Conservation (phyloP, 345 rosid species). For the Aquilaria sinensis region DNA sequence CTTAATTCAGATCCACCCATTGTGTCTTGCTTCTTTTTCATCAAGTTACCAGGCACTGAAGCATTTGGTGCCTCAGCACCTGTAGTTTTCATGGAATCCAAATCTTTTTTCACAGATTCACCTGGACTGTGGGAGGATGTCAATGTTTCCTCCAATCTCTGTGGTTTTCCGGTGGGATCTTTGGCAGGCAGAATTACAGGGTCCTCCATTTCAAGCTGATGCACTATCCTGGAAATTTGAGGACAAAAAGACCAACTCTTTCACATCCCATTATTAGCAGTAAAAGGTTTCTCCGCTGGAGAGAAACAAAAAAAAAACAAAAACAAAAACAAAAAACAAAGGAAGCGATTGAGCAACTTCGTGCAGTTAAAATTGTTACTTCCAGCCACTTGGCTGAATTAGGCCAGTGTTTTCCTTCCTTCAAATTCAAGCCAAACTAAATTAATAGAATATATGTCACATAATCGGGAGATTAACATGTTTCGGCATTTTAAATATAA, state of each 20-base stretch:
- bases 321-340: neutral
- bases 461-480: slow-evolving; percentile 11
- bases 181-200: slow-evolving; percentile 29
- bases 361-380: neutral
- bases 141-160: slow-evolving; percentile 25
- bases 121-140: slow-evolving; percentile 23
- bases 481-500: neutral
- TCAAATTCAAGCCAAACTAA: slow-evolving; percentile 5
- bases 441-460: neutral
- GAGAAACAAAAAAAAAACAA: neutral
- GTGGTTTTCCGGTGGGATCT: slow-evolving; percentile 24
- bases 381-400: neutral
- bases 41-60: slow-evolving; percentile 36
- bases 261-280: neutral
- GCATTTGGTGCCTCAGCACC: slow-evolving; percentile 33
- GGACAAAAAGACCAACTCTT: slow-evolving; percentile 6
- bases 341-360: neutral
- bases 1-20: slow-evolving; percentile 26
- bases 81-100: slow-evolving; percentile 28
- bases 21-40: slow-evolving; percentile 47
- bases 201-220: slow-evolving; percentile 49
- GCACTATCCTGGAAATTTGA: slow-evolving; percentile 16
- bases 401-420: neutral
- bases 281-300: neutral
- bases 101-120: slow-evolving; percentile 32